These are phyloP conservation scores for Celoporthe dispersa DNA, from an alignment of 2,329 filamentous ascomycete genomes.

Conservation along the genomic window DNA sequence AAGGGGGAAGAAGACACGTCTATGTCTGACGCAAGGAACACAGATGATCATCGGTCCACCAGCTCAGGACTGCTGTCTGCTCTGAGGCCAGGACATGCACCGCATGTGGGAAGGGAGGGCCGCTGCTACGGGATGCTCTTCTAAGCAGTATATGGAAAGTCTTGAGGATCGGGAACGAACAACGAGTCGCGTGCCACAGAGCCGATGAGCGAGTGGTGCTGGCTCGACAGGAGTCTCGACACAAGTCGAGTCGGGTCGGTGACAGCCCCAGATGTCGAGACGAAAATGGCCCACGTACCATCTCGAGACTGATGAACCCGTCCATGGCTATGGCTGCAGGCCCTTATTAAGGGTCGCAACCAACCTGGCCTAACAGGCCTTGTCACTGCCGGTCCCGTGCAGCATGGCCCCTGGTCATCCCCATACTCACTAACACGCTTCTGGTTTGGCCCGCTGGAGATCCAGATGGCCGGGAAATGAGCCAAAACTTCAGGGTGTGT, in stretches of 20 bases:
- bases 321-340: background rate
- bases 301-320: background rate
- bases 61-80: constrained; percentile 5
- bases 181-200: constrained; percentile 9
- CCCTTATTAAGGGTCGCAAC: constrained; percentile 5
- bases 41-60: constrained; percentile 3
- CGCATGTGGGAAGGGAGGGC: background rate
- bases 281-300: background rate
- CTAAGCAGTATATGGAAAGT: background rate
- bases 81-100: background rate
- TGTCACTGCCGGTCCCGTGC: constrained; percentile 13
- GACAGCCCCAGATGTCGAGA: constrained; percentile 1
- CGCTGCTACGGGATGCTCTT: background rate
- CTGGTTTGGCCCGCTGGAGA: constrained; percentile 6
- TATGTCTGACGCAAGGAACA: background rate
- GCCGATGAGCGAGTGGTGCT: background rate
- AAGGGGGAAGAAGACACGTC: background rate
- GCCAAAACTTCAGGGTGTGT: background rate
- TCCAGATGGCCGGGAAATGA: constrained; percentile 12
- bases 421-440: constrained; percentile 16
- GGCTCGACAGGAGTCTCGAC: background rate
- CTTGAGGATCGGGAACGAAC: background rate
- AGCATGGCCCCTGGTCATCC: constrained; percentile 13
- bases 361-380: background rate
- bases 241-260: background rate